Evolutionary conservation across 495 filamentous ascomycete genomes (phyloP).

Genomic region (Ascobolus immersus): DNA sequence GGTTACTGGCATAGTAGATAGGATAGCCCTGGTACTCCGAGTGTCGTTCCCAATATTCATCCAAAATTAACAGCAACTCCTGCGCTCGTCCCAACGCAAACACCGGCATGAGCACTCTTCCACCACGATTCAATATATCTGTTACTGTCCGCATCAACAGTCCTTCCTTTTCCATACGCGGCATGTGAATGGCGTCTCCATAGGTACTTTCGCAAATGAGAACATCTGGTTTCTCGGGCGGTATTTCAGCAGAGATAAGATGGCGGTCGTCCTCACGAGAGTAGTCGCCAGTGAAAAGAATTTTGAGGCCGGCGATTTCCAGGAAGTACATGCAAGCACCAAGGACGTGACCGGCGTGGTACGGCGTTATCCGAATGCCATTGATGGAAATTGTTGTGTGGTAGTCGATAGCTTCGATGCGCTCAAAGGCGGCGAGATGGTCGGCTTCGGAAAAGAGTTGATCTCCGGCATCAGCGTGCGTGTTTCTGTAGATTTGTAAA

Average conservation of each 20-base stretch:
- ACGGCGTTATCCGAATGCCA: constrained; percentile 85
- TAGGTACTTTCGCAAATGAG: constrained; percentile 95
- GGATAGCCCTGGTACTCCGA: constrained; percentile 64
- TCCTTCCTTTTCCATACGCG: constrained; percentile 67
- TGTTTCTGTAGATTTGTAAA: no score
- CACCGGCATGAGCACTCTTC: constrained; percentile 79
- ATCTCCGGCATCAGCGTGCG: constrained; percentile 14
- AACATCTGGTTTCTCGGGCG: constrained; percentile 68
- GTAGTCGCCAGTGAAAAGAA: constrained; percentile 93
- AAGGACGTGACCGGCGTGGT: constrained; percentile 85
- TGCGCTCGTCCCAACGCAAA: constrained; percentile 86
- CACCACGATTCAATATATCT: constrained; percentile 63
- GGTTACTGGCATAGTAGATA: constrained; percentile 88
- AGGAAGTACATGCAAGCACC: constrained; percentile 97
- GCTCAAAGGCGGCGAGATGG: constrained; percentile 69
- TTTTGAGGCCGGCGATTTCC: constrained; percentile 84
- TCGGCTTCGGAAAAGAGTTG: constrained; percentile 76
- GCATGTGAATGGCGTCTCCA: constrained; percentile 73
- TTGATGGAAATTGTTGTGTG: constrained; percentile 92
- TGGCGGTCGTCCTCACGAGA: constrained; percentile 83
- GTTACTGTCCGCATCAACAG: constrained; percentile 88
- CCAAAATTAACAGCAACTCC: constrained; percentile 76
- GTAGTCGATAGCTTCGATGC: constrained; percentile 94
- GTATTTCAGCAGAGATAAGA: constrained; percentile 73
- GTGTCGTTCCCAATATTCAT: constrained; percentile 87